Percentiles rank a stretch among this genome's conserved stretches.
phyloP scores from a whole-genome alignment of 1,139 yeast genomes.

The Lodderomyces jiufengensis region DNA sequence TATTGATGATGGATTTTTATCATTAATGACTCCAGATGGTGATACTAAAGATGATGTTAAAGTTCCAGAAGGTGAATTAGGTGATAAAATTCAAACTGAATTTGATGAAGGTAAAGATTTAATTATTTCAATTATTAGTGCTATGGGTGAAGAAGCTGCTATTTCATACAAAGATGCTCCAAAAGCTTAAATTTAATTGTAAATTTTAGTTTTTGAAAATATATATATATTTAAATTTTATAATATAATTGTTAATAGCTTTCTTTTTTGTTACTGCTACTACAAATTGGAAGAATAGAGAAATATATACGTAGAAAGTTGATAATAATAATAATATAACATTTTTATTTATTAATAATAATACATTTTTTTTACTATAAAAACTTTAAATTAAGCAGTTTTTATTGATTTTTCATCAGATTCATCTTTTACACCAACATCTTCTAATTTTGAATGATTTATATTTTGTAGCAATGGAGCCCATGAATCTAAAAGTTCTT shows the following conservation, averaged over 20 bases:
- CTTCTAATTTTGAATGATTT: slow-evolving; percentile 2
- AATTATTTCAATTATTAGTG: slow-evolving; percentile 90
- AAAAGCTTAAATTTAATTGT: slow-evolving; percentile 35
- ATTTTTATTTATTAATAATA: too few relatives aligned
- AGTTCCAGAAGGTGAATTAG: slow-evolving; percentile 97
- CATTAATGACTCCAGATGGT: slow-evolving; percentile 95
- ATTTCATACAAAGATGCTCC: slow-evolving; percentile 98
- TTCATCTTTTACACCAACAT: background rate
- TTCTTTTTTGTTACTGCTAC: background rate
- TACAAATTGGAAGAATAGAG: too few relatives aligned
- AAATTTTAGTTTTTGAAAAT: background rate
- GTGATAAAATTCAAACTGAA: slow-evolving; percentile 85
- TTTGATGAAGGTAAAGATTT: slow-evolving; percentile 98
- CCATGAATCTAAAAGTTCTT: slow-evolving; percentile 46
- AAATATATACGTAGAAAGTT: too few relatives aligned
- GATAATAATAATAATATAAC: too few relatives aligned
- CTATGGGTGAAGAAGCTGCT: slow-evolving; percentile 99
- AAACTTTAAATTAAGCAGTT: too few relatives aligned
- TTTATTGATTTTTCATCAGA: background rate
- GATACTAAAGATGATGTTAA: slow-evolving; percentile 99
- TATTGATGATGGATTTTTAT: slow-evolving; percentile 97
- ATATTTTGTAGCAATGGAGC: slow-evolving; percentile 32
- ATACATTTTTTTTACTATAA: too few relatives aligned
- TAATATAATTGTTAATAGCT: background rate
- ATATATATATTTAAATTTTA: background rate